Conservation (phyloP, 352 stramenopile species). For the Achlya hypogyna region DNA sequence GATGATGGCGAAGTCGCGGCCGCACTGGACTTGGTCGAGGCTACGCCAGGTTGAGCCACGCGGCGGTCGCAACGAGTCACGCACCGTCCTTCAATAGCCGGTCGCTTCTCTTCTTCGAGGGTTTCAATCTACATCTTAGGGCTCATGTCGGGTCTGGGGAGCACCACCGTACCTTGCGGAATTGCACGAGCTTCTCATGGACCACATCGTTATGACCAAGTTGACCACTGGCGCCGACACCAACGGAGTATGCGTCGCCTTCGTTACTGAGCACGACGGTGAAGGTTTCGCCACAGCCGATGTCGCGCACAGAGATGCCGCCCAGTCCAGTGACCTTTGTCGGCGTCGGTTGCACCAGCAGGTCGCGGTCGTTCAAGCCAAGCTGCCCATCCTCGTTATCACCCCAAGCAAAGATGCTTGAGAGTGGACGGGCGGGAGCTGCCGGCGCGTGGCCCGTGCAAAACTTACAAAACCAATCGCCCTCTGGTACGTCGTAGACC, state of each 20-base stretch:
- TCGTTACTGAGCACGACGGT: constrained; percentile 60
- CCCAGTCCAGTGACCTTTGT: constrained; percentile 53
- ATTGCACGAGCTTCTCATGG: constrained; percentile 68
- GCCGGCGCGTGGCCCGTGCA: constrained; percentile 48
- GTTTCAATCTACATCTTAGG: constrained; percentile 53
- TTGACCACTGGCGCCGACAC: constrained; percentile 48
- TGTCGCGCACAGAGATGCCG: constrained; percentile 47
- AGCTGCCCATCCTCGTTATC: constrained; percentile 79
- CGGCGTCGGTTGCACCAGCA: constrained; percentile 47
- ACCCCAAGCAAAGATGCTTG: constrained; percentile 57
- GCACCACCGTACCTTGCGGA: constrained; percentile 42
- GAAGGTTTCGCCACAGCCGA: constrained; percentile 51
- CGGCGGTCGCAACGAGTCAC: neutral
- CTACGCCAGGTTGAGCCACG: constrained; percentile 21
- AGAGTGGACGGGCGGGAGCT: constrained; percentile 32
- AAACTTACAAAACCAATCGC: constrained; percentile 84
- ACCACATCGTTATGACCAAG: constrained; percentile 67
- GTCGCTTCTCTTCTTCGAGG: constrained; percentile 63
- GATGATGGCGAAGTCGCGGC: constrained; percentile 48
- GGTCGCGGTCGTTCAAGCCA: constrained; percentile 34
- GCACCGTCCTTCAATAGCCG: constrained; percentile 61
- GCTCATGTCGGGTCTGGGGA: neutral
- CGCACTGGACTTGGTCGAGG: constrained; percentile 45
- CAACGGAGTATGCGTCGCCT: constrained; percentile 61
- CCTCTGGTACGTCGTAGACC: constrained; percentile 62